phyloP scores from a whole-genome alignment of 768 basidiomycete genomes.

The Tylopilus subfusipes region DNA sequence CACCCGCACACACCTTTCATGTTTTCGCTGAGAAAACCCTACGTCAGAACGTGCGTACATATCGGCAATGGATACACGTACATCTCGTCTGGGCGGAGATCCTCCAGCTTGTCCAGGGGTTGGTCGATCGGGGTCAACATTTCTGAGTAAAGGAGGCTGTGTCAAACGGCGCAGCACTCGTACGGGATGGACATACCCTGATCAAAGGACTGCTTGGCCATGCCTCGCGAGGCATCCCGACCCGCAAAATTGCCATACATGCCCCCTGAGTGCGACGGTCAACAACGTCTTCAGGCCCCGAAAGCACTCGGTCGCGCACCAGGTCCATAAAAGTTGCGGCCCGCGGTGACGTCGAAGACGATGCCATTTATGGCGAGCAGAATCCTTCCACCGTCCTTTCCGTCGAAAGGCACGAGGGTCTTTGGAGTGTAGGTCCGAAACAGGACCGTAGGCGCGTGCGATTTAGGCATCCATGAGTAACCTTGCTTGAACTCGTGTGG shows the following conservation, averaged over 20 bases:
- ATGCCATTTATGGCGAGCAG: slow-evolving; percentile 81
- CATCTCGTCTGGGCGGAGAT: slow-evolving; percentile 81
- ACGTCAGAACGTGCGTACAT: neutral
- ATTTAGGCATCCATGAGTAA: slow-evolving; percentile 90
- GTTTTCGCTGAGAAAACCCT: slow-evolving; percentile 60
- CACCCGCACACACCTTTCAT: slow-evolving; percentile 71
- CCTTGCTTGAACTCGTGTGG: slow-evolving; percentile 73
- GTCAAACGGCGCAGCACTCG: neutral
- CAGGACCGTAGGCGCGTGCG: slow-evolving; percentile 73
- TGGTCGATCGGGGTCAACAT: slow-evolving; percentile 89
- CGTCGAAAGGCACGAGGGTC: slow-evolving; percentile 65
- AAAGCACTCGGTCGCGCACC: slow-evolving; percentile 46
- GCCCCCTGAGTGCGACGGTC: slow-evolving; percentile 53
- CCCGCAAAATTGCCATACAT: slow-evolving; percentile 99
- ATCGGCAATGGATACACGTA: slow-evolving; percentile 37
- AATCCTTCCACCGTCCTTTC: slow-evolving; percentile 65
- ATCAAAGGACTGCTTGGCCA: slow-evolving; percentile 98
- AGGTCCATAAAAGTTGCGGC: slow-evolving; percentile 92
- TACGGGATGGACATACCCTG: slow-evolving; percentile 49
- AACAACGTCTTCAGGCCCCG: neutral
- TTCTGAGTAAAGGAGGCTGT: slow-evolving; percentile 41
- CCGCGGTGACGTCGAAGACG: slow-evolving; percentile 92
- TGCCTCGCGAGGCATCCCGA: slow-evolving; percentile 90
- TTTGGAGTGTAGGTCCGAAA: slow-evolving; percentile 78
- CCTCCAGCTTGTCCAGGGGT: slow-evolving; percentile 78